Percentiles rank a stretch among this genome's conserved stretches.
These are phyloP conservation scores for Triticum turgidum DNA, from an alignment of 176 grass and related monocot species.

Conservation along the genomic window DNA sequence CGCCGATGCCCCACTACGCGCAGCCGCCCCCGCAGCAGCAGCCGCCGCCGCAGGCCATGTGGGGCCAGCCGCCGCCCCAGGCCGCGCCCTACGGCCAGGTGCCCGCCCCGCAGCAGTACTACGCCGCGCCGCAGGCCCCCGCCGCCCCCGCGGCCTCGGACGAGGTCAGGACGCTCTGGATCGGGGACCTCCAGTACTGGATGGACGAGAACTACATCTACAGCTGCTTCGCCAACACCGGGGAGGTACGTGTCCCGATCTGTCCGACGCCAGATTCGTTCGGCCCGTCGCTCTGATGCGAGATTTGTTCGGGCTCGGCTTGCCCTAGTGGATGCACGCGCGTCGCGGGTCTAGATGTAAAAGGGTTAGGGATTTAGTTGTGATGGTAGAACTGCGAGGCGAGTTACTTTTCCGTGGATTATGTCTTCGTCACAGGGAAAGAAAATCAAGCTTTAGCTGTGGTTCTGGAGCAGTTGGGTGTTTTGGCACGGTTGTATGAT, in stretches of 20 bases:
- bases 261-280: not conserved
- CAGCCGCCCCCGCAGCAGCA: constrained; percentile 65
- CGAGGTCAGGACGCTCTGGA: constrained; percentile 94
- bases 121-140: constrained; percentile 20
- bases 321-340: not conserved
- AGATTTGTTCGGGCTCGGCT: not conserved
- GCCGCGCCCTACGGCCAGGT: constrained; percentile 50
- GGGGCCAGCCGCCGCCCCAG: constrained; percentile 73
- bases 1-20: constrained; percentile 65
- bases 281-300: not conserved
- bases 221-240: constrained; percentile 62
- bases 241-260: constrained; percentile 56
- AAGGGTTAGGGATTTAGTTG: not conserved
- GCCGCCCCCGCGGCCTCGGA: constrained; percentile 43
- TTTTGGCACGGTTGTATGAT: not conserved
- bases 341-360: not conserved
- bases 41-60: constrained; percentile 54
- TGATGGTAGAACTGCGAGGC: not conserved
- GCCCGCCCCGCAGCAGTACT: constrained; percentile 50
- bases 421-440: not conserved
- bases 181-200: constrained; percentile 93
- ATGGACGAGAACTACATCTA: constrained; percentile 96
- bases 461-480: not conserved
- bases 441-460: not conserved
- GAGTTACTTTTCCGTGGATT: not conserved